These are phyloP conservation scores for Komagataea norvegica DNA, from an alignment of 1,139 yeast genomes.

Conservation along the genomic window DNA sequence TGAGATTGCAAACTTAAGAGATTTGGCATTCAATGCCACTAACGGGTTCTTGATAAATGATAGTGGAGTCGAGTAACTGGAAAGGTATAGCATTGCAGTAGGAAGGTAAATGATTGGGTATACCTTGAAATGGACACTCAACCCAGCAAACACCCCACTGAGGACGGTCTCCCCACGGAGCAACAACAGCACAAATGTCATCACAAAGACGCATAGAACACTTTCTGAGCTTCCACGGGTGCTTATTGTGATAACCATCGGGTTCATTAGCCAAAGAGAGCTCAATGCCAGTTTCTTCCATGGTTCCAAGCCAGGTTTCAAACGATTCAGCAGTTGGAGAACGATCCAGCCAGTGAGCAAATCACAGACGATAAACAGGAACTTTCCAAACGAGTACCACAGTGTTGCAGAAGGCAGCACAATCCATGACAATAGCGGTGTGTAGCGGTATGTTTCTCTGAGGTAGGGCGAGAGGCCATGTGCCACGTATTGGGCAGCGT, in stretches of 20 bases:
- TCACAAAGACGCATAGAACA: conserved; percentile 70
- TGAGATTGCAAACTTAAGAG: conserved; percentile 43
- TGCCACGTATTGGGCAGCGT: conserved; percentile 75
- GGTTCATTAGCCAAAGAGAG: conserved; percentile 83
- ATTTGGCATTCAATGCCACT: conserved; percentile 23
- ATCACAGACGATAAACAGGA: conserved; percentile 73
- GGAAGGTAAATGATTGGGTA: conserved; percentile 75
- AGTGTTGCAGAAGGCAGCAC: conserved; percentile 48
- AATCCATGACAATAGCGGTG: conserved; percentile 85
- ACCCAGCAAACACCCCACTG: conserved; percentile 67
- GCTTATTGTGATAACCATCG: conserved; percentile 91
- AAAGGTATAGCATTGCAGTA: conserved; percentile 19
- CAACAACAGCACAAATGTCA: conserved; percentile 51
- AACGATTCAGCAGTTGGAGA: conserved; percentile 36
- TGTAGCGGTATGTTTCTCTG: conserved; percentile 87
- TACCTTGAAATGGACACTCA: conserved; percentile 83
- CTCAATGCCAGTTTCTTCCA: conserved; percentile 36
- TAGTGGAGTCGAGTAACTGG: conserved; percentile 1
- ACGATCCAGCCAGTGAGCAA: conserved; percentile 73
- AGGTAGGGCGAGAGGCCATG: conserved; percentile 66
- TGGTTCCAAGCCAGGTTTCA: conserved; percentile 18
- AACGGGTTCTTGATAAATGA: conserved; percentile 9
- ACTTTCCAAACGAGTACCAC: conserved; percentile 66
- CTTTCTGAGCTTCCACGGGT: conserved; percentile 95
- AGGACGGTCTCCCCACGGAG: conserved; percentile 32